A percentile compares a stretch with the other conserved stretches of the same genome.
Evolutionary conservation across 768 basidiomycete species (phyloP).

Genomic region (Collybia mongolica): DNA sequence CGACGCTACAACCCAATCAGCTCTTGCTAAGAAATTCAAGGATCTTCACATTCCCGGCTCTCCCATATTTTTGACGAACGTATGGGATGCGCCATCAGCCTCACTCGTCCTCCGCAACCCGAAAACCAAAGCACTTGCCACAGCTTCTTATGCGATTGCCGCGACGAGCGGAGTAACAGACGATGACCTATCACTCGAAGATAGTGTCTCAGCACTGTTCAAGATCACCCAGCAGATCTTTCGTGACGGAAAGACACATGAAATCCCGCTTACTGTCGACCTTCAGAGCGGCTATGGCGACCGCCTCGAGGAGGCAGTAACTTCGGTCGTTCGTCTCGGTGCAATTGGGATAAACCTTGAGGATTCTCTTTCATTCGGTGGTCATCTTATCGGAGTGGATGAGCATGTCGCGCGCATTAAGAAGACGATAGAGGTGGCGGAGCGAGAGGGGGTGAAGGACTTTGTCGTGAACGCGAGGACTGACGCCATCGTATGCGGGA

Average conservation of each 20-base stretch:
- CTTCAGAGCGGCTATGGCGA: conserved; percentile 3
- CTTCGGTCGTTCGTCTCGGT: not conserved
- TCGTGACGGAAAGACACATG: not conserved
- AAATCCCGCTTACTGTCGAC: conserved; percentile 2
- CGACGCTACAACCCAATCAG: too few relatives aligned
- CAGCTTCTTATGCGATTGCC: conserved; percentile 4
- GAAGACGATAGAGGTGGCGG: conserved; percentile 1
- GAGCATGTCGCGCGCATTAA: conserved; percentile 3
- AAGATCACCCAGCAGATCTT: conserved; percentile 1
- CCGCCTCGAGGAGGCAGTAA: not conserved
- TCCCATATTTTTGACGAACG: conserved; percentile 2
- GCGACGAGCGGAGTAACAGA: not conserved
- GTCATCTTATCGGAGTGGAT: not conserved
- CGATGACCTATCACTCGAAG: not conserved
- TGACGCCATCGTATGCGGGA: not conserved
- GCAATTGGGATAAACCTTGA: conserved; percentile 3
- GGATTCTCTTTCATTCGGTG: conserved; percentile 1
- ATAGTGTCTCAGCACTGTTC: not conserved
- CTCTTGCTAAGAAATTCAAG: not conserved
- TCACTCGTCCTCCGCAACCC: not conserved
- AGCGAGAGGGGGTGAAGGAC: conserved; percentile 1
- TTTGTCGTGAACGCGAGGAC: conserved; percentile 4
- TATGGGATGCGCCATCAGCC: conserved; percentile 1
- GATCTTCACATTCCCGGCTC: not conserved
- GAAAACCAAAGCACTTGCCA: not conserved